Base-by-base conservation (phyloP, 2,329 filamentous ascomycete genomes). In the Exophiala bonariae region DNA sequence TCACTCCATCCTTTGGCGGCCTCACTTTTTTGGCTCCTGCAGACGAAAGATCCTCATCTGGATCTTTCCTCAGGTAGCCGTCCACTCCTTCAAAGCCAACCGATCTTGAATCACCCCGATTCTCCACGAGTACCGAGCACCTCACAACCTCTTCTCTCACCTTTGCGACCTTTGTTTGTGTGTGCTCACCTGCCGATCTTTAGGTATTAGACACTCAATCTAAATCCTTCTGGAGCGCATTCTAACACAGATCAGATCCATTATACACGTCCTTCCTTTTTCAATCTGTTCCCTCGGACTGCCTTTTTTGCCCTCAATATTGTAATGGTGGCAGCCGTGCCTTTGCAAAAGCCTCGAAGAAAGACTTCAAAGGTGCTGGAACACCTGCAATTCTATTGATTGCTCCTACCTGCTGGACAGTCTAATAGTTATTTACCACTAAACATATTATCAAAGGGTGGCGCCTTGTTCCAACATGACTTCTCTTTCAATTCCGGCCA, bases 381-480 rank as follows among this genome's bases (percentile, higher is more conserved):
- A 47, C 54, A 45, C 52, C 54, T 51, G 22, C 31, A 33, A 42
- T 33, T 16, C 14, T 33, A 31, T 34, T 35, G 36, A 32, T 45
- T 39, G 50, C 43, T 41, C 47, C 47, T 50, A 41, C 53, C 53
- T 54, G 50, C 53, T 53, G 53, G 53, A 44, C 50, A 53, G 50
- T 26, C 23, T 26, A 26, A 26, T 26, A 26, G 23, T 6, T 6
- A 26, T 26, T 26, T 26, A 26, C 23, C 23, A 26, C 23, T 26
- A 26, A 26, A 26, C 23, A 26, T 26, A 26, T 26, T 26, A 26
- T 26, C 23, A 11, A 26, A 37, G 44, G 48, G 48, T 45, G 52
- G 33, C 67, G 64, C 69, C 77, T 78, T 69, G 83, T 80, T 65
- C 80, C 80, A 62, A 86, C 18, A 44, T 32, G 50, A 31, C 34